A percentile compares a stretch with the other conserved stretches of the same genome.
Evolutionary conservation across 179 eudicot species (phyloP).

Genomic region (Camellia oleifera): DNA sequence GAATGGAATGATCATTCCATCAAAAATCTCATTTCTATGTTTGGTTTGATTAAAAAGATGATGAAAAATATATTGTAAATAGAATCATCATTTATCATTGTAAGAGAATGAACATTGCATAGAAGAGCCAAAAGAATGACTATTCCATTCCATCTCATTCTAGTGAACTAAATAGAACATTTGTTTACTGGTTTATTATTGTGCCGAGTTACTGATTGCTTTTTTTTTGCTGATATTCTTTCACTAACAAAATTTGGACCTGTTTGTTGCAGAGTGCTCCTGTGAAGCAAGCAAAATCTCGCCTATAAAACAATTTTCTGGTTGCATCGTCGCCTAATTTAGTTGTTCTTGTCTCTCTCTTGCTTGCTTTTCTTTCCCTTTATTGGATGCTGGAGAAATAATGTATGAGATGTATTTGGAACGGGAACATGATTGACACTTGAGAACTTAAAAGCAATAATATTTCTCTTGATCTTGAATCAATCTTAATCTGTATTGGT

Average conservation of each 20-base stretch:
- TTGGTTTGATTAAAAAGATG: too few species aligned
- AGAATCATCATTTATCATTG: too few species aligned
- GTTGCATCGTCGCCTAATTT: not conserved
- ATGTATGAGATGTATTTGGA: not conserved
- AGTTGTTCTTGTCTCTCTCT: not conserved
- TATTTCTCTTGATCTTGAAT: not conserved
- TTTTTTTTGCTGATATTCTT: not conserved
- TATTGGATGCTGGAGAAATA: too few species aligned
- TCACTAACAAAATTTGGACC: not conserved
- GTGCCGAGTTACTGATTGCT: too few species aligned
- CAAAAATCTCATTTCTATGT: too few species aligned
- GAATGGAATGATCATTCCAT: too few species aligned
- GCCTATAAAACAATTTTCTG: conserved; percentile 25
- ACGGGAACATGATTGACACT: not conserved
- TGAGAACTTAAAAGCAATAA: not conserved
- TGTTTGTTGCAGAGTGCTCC: conserved; percentile 32
- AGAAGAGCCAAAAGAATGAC: too few species aligned
- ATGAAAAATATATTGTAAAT: too few species aligned
- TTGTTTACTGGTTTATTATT: too few species aligned
- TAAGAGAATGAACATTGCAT: too few species aligned
- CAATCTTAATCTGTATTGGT: not conserved
- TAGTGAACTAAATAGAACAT: too few species aligned
- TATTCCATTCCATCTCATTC: too few species aligned
- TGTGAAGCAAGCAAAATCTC: conserved; percentile 31
- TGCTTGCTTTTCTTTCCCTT: not conserved